A percentile compares a stretch with the other conserved stretches of the same genome.
Conservation (phyloP, 441 rosid genomes). For the Flueggea neowawraea region DNA sequence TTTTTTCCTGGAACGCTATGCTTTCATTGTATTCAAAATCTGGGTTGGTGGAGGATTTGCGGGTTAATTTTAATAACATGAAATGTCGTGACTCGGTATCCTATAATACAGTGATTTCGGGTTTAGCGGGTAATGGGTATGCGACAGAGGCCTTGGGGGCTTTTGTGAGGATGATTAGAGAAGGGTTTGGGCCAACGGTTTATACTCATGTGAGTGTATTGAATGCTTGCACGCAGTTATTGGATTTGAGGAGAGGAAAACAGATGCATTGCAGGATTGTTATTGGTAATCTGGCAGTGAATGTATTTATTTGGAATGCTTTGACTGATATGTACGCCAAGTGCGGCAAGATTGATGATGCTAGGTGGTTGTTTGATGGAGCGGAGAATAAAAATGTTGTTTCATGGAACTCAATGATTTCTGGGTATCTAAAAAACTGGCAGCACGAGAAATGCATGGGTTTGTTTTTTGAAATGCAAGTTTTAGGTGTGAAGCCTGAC, state of each 20-base stretch:
- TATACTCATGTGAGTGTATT: constrained; percentile 72
- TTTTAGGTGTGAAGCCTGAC: constrained; percentile 39
- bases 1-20: constrained; percentile 63
- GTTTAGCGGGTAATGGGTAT: constrained; percentile 57
- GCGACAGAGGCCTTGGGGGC: constrained; percentile 38
- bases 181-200: constrained; percentile 58
- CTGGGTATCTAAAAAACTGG: constrained; percentile 56
- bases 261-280: constrained; percentile 53
- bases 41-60: constrained; percentile 32
- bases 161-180: constrained; percentile 52
- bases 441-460: constrained; percentile 37
- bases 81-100: constrained; percentile 56
- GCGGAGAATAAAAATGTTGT: constrained; percentile 51
- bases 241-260: constrained; percentile 58
- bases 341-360: constrained; percentile 60
- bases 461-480: constrained; percentile 45
- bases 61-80: constrained; percentile 61
- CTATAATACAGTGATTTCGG: constrained; percentile 81
- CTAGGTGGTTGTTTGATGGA: constrained; percentile 60
- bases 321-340: constrained; percentile 74
- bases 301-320: constrained; percentile 56
- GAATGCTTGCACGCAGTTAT: constrained; percentile 62
- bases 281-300: constrained; percentile 35
- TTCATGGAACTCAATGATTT: constrained; percentile 82
- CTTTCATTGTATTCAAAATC: constrained; percentile 52